phyloP scores from a whole-genome alignment of 768 basidiomycete species.

The Piloderma croceum region DNA sequence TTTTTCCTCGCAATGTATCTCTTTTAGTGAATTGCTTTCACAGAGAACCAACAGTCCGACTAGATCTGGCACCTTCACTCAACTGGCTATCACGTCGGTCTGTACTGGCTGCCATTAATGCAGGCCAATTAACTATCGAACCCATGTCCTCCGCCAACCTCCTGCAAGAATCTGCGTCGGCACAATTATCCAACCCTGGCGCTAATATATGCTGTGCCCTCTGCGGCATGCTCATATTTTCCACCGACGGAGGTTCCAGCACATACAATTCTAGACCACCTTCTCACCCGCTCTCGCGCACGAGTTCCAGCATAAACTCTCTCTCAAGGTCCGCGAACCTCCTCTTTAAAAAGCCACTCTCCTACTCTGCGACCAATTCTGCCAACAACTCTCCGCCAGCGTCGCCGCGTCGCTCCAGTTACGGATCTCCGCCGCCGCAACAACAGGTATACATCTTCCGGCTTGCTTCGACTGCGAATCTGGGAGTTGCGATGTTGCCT shows the following conservation, averaged over 20 bases:
- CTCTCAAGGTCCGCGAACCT: slow-evolving; percentile 48
- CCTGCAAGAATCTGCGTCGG: slow-evolving; percentile 46
- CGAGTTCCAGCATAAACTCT: slow-evolving; percentile 27
- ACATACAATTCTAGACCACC: slow-evolving; percentile 23
- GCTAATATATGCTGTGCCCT: slow-evolving; percentile 68
- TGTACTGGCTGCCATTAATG: slow-evolving; percentile 79
- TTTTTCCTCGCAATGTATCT: slow-evolving; percentile 4
- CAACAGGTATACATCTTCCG: slow-evolving; percentile 67
- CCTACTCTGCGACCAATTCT: slow-evolving; percentile 26
- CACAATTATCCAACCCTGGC: slow-evolving; percentile 38
- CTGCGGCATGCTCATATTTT: slow-evolving; percentile 60
- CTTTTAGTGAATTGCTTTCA: slow-evolving; percentile 7
- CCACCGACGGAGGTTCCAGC: slow-evolving; percentile 22
- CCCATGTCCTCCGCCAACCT: slow-evolving; percentile 65
- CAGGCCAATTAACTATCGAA: slow-evolving; percentile 83
- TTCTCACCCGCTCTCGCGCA: slow-evolving; percentile 27
- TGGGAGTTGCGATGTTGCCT: slow-evolving; percentile 15
- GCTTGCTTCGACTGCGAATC: too few relatives aligned
- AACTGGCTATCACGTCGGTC: slow-evolving; percentile 90
- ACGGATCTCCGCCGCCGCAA: slow-evolving; percentile 22
- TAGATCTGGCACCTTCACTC: slow-evolving; percentile 90
- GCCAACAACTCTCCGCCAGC: slow-evolving; percentile 29
- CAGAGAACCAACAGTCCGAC: slow-evolving; percentile 87
- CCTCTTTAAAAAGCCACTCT: slow-evolving; percentile 51
- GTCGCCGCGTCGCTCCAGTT: slow-evolving; percentile 24